These are phyloP conservation scores for Prunus kanzakura DNA, from an alignment of 306 rosid genomes.

Conservation along the genomic window DNA sequence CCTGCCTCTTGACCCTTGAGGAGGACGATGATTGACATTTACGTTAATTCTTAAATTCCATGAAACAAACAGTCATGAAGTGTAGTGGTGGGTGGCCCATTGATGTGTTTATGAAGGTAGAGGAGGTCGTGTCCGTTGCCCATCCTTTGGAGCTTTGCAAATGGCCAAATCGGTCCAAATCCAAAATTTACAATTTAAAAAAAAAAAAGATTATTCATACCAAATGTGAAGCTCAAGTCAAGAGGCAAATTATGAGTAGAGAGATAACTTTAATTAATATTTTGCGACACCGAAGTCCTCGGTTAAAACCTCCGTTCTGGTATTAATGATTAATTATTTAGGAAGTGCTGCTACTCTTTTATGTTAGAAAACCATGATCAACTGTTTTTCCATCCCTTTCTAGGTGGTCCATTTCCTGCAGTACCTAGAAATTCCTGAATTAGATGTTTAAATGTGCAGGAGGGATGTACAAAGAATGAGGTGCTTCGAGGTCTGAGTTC, in stretches of 20 bases:
- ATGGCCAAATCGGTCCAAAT: background rate
- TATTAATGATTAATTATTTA: background rate
- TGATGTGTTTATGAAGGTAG: background rate
- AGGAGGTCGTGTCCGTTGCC: background rate
- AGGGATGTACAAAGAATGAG: constrained; percentile 47
- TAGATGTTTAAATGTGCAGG: constrained; percentile 48
- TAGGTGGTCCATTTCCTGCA: background rate
- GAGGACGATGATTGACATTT: background rate
- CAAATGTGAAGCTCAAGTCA: background rate
- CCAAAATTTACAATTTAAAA: background rate
- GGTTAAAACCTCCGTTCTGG: background rate
- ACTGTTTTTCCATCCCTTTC: background rate
- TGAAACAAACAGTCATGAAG: background rate
- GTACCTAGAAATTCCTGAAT: constrained; percentile 3
- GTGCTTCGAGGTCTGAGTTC: no score
- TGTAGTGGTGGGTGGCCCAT: background rate
- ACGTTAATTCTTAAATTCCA: background rate
- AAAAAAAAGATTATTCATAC: background rate
- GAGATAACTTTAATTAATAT: background rate
- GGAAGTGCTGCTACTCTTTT: background rate
- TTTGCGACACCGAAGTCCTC: background rate
- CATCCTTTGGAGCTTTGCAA: background rate
- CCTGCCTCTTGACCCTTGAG: background rate
- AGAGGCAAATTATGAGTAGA: background rate
- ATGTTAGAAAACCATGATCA: background rate